Base-by-base conservation (phyloP, 2,329 filamentous ascomycete species). In the Cadophora luteo-olivacea region DNA sequence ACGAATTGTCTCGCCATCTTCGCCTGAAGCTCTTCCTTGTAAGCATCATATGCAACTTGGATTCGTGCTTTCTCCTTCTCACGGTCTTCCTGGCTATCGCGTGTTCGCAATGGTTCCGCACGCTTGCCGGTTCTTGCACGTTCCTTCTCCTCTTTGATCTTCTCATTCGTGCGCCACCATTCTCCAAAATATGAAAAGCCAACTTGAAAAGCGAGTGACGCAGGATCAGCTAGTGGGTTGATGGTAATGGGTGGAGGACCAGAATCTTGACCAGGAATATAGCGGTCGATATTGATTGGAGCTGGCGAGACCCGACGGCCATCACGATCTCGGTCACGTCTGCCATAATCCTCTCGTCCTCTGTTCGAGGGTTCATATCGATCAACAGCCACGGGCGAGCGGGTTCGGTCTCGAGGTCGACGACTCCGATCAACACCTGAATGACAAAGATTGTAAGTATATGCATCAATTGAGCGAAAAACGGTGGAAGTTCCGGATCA, bases 1-100 rank as follows among this genome's bases (percentile, higher is more conserved):
- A 99, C 96, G 78, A 99, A 99, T 0, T 87, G 85, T 72, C 94
- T 90, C 0, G 96, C 94, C 91, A 97, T 95, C 78, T 89, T 91
- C 4, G 86, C 88, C 75, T 91, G 89, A 1, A 91, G 81, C 45
- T 91, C 88, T 76, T 91, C 89, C 74, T 90, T 90, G 77, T 91
- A 91, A 0, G 82, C 72, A 75, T 91, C 89, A 73, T 91, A 91
- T 1, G 88, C 88, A 16, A 83, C 83, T 75, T 95, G 92, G 25
- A 95, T 95, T 79, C 88, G 91, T 62, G 88, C 87, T 78, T 93
- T 91, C 79, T 95, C 92, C 77, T 90, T 91, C 32, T 93, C 91
- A 36, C 91, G 89, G 72, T 94, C 92, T 77, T 94, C 92, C 32
- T 89, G 86, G 6, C 83, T 83, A 74, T 92, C 90, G 22, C 89